Conservation (phyloP, 352 stramenopile genomes). For the Phytophthora vignae region DNA sequence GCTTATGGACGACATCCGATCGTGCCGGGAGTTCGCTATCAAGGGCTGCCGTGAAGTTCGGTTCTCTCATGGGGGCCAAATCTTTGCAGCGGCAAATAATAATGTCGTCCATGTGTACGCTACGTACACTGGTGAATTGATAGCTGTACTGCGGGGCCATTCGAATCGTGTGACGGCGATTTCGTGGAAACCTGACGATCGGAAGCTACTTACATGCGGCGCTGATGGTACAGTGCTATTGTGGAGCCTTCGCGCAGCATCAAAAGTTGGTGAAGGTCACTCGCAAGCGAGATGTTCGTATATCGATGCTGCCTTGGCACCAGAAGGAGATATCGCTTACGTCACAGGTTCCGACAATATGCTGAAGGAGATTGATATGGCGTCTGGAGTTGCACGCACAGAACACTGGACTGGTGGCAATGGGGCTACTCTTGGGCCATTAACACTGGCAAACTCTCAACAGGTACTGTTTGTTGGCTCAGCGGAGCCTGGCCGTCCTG, state of each 20-base stretch:
- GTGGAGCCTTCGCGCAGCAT: conserved; percentile 79
- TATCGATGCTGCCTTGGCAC: conserved; percentile 62
- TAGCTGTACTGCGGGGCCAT: conserved; percentile 77
- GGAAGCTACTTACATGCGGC: conserved; percentile 77
- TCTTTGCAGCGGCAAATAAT: conserved; percentile 90
- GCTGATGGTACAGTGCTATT: conserved; percentile 80
- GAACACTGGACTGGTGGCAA: conserved; percentile 64
- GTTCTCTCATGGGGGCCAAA: conserved; percentile 93
- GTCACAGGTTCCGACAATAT: conserved; percentile 91
- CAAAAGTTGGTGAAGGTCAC: conserved; percentile 82
- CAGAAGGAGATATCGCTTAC: conserved; percentile 82
- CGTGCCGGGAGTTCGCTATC: conserved; percentile 92
- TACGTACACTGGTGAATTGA: conserved; percentile 81
- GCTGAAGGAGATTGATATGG: conserved; percentile 91
- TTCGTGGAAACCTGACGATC: conserved; percentile 81
- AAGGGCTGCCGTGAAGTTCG: conserved; percentile 92
- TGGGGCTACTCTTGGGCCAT: conserved; percentile 65
- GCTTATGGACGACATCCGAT: conserved; percentile 94
- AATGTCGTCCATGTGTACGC: conserved; percentile 90
- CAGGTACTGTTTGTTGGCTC: conserved; percentile 92
- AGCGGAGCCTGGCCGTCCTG: conserved; percentile 71
- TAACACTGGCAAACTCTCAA: conserved; percentile 87
- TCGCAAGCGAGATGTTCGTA: conserved; percentile 83
- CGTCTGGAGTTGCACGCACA: conserved; percentile 57
- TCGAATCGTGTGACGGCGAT: conserved; percentile 87